These are phyloP conservation scores for Aspergillus eucalypticola DNA, from an alignment of 2,329 filamentous ascomycete species.

Conservation along the genomic window DNA sequence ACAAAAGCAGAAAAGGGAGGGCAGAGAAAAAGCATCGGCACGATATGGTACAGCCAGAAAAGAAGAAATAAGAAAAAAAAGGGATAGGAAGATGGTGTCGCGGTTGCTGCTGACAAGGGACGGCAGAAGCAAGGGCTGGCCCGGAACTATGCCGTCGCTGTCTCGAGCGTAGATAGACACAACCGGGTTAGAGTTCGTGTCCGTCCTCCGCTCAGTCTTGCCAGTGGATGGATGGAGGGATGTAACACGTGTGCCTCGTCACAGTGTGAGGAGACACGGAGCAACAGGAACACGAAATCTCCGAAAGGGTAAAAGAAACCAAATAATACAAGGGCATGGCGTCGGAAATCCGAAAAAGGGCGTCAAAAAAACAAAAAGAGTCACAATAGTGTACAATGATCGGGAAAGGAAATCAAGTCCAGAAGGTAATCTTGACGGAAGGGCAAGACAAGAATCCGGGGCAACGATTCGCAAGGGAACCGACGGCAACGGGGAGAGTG, in stretches of 20 bases:
- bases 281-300: conserved; percentile 3
- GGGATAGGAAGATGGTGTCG: neutral
- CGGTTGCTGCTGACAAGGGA: neutral
- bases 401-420: neutral
- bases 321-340: conserved; percentile 1
- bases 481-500: neutral
- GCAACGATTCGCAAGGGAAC: conserved; percentile 4
- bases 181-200: conserved; percentile 1
- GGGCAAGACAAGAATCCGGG: neutral
- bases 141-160: neutral
- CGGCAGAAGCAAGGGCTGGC: neutral
- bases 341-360: neutral
- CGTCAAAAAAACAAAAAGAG: neutral
- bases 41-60: neutral
- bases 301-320: conserved; percentile 2
- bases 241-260: conserved; percentile 3
- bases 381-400: neutral
- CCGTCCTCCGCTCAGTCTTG: neutral
- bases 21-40: conserved; percentile 13
- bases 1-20: conserved; percentile 9
- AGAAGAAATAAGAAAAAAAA: conserved; percentile 11
- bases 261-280: neutral
- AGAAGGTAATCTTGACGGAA: neutral
- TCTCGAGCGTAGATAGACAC: neutral
- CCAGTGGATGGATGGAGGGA: neutral